Evolutionary conservation across 352 stramenopile genomes (phyloP), one percentile per base, ranked within the genome.

Genomic region (Pythium rhizo-oryzae): DNA sequence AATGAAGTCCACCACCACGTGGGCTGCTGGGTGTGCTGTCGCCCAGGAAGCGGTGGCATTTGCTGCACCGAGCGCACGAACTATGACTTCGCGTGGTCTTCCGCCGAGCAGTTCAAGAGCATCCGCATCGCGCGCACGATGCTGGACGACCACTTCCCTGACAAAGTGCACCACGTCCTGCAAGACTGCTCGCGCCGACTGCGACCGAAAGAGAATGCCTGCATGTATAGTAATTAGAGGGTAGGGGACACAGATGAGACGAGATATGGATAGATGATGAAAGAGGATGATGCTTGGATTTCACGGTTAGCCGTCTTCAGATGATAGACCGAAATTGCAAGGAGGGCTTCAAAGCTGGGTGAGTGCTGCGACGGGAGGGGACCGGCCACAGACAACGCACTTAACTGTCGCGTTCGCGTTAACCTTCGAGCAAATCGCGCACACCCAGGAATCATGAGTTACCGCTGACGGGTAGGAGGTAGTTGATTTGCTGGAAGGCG

Each of bases 81-180:
- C 59, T 96, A 96, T 70, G 80, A 88, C 35, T 93, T 86, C 63
- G 74, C 71, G 16, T 96, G 88, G 88, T 80, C 84, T 16, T 75
- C 71, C 1, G 71, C 77, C 44, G 79, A 80, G 7, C 68, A 87
- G 51, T 96, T 96, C 60, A 73, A 78, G 61, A 82, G 76, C 55
- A 94, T 95, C 43, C 77, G 82, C 55, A 94, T 96, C 28, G 82
- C 80, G 16, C 85, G 87, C 23, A 94, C 87, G 28, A 96, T 96
- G 87, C 74, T 96, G 23, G 87, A 94, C 72, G 87, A 96, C 54
- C 89, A 96, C 62, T 96, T 96, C 55, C 87, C 88, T 1, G 87
- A 96, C 74, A 96, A 95, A 65, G 87, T 96, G 6, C 85, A 96
- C 69, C 84, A 88, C 64, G 88, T 96, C 50, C 78, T 96, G 8